These are phyloP conservation scores for Conoideocrella luteorostrata DNA, from an alignment of 2,329 filamentous ascomycete genomes.

Conservation along the genomic window DNA sequence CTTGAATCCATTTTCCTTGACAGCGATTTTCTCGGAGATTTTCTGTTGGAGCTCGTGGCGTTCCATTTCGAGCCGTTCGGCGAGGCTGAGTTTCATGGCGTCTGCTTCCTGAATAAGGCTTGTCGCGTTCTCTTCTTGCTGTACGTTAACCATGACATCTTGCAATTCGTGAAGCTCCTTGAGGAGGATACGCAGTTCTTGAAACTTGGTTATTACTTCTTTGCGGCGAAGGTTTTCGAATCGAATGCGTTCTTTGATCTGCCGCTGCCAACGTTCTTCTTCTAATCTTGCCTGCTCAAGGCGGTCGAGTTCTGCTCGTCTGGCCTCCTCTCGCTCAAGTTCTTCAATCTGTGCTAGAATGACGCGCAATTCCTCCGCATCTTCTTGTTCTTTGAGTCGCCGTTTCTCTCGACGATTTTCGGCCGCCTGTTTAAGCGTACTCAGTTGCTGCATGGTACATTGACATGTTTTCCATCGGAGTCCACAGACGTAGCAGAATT, in stretches of 20 bases:
- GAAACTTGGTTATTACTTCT: constrained; percentile 33
- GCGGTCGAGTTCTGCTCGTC: constrained; percentile 31
- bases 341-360: constrained; percentile 41
- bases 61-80: constrained; percentile 26
- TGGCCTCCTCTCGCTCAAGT: constrained; percentile 39
- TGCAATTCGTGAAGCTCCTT: constrained; percentile 37
- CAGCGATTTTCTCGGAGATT: constrained; percentile 22
- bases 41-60: constrained; percentile 20
- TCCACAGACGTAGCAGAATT: constrained; percentile 82
- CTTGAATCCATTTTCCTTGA: constrained; percentile 28
- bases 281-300: constrained; percentile 31
- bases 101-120: constrained; percentile 18
- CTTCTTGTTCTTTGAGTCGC: constrained; percentile 25
- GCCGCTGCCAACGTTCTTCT: constrained; percentile 29
- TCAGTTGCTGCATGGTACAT: constrained; percentile 48
- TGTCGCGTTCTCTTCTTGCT: constrained; percentile 30
- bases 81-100: constrained; percentile 22
- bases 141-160: constrained; percentile 26
- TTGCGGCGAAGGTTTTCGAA: constrained; percentile 34
- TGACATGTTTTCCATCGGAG: constrained; percentile 65
- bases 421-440: constrained; percentile 31
- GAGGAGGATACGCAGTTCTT: constrained; percentile 28
- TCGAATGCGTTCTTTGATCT: constrained; percentile 31
- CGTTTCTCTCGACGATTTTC: constrained; percentile 27
- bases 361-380: constrained; percentile 28